Percentiles rank a stretch among this genome's conserved stretches.
phyloP scores from a whole-genome alignment of 164 flowering plant genomes.

The Magnolia officinalis region DNA sequence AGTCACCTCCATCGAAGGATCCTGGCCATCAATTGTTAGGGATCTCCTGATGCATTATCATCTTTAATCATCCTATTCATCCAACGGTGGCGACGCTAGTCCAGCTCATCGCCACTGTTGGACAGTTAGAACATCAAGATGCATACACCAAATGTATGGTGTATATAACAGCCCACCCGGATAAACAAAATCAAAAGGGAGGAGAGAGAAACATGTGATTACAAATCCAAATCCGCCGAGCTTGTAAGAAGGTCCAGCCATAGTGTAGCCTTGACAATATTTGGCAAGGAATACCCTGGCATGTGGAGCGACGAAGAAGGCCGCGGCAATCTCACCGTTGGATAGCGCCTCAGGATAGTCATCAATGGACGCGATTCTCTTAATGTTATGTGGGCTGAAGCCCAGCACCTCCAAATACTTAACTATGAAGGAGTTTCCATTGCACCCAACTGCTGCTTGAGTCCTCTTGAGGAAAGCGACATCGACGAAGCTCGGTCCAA shows the following conservation, averaged over 20 bases:
- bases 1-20: no score
- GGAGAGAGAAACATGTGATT: neutral
- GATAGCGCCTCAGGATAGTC: conserved; percentile 18
- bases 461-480: conserved; percentile 22
- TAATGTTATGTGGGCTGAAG: conserved; percentile 18
- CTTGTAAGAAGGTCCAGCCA: conserved; percentile 17
- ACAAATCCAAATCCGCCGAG: conserved; percentile 26
- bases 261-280: conserved; percentile 22
- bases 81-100: no score
- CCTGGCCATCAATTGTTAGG: no score
- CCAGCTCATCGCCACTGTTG: no score
- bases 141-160: no score
- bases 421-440: conserved; percentile 24
- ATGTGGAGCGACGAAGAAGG: conserved; percentile 40
- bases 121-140: no score
- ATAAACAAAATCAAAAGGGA: neutral
- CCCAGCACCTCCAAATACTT: conserved; percentile 20
- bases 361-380: conserved; percentile 15
- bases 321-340: conserved; percentile 35
- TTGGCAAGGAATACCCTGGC: conserved; percentile 29
- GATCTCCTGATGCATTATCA: no score
- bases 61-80: no score
- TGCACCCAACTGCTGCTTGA: conserved; percentile 34
- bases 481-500: conserved; percentile 35
- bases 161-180: no score